phyloP scores from a whole-genome alignment of 805 yeast species.

The Barnettozyma pratensis region DNA sequence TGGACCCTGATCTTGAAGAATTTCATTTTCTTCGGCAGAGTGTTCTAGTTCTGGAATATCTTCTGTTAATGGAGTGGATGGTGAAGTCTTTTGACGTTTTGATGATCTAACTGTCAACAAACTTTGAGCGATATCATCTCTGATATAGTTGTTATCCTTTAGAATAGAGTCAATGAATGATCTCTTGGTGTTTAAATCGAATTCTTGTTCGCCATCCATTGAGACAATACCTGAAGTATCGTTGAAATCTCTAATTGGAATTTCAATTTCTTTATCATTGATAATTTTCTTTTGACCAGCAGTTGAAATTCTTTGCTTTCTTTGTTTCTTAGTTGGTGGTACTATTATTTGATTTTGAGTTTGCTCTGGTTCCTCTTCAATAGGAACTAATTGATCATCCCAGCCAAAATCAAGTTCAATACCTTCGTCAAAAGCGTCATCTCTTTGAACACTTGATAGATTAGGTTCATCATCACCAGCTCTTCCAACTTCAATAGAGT shows the following conservation, averaged over 20 bases:
- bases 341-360: conserved; percentile 3
- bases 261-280: conserved; percentile 22
- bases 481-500: conserved; percentile 53
- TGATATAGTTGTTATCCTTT: conserved; percentile 12
- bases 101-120: conserved; percentile 5
- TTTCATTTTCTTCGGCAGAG: conserved; percentile 10
- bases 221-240: conserved; percentile 11
- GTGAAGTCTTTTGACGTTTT: conserved; percentile 19
- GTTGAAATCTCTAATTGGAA: conserved; percentile 19
- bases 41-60: conserved; percentile 20
- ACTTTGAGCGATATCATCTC: conserved; percentile 14
- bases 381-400: conserved; percentile 12
- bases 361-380: conserved; percentile 16
- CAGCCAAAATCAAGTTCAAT: conserved; percentile 6
- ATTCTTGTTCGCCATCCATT: neutral
- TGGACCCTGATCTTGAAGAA: neutral
- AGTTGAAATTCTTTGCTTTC: conserved; percentile 10
- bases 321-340: conserved; percentile 8
- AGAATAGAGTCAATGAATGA: conserved; percentile 14
- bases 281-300: conserved; percentile 18
- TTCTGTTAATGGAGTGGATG: conserved; percentile 11
- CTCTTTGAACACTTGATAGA: conserved; percentile 12
- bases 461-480: conserved; percentile 23
- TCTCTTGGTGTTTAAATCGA: conserved; percentile 17
- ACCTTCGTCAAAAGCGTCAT: conserved; percentile 4